Base-by-base conservation (phyloP, 2,329 filamentous ascomycete genomes). In the Aspergillus thermomutatus region DNA sequence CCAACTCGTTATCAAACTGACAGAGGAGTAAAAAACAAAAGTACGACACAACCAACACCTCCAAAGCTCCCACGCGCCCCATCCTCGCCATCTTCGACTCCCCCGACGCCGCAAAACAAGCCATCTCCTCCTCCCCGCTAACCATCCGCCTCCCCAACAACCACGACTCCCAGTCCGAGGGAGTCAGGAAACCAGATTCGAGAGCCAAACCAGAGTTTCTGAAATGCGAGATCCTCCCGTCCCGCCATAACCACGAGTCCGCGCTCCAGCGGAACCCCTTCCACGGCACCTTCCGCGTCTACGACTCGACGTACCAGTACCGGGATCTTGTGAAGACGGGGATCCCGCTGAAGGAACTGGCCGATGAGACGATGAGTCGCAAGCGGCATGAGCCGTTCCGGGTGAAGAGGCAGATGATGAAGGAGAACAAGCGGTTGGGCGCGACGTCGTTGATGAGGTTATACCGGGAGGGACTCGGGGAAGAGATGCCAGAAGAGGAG, bases 41-140 rank as follows among this genome's bases (percentile, higher is more conserved):
- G 72, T 73, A 73, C 49, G 69, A 73, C 47, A 58, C 62, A 52
- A 65, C 65, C 19, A 69, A 71, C 45, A 61, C 55, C 40, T 58
- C 60, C n/a, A 31, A 52, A 21, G 64, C 57, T 25, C 53, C 57
- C 3, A 55, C 66, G 8, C 63, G 64, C 7, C 56, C 63, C 0
- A 69, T 69, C 5, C 53, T 71, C 23, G 73, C 70, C 5, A 74
- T 76, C 47, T 76, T 74, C 58, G 74, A 73, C 31, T 66, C 68
- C 11, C 28, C 63, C n/a, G 62, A 71, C n/a, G 64, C 74, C 28
- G 74, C 74, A 3, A 52, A 64, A 3, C 60, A 64, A 43, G 74
- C 74, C 11, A 61, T 73, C 51, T 59, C 64, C 9, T 64, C 73
- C 3, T 74, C 73, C 0, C 72, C 72, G 1, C 50, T 74, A 1